Conservation (phyloP, 345 rosid species). For the Litchi chinensis region DNA sequence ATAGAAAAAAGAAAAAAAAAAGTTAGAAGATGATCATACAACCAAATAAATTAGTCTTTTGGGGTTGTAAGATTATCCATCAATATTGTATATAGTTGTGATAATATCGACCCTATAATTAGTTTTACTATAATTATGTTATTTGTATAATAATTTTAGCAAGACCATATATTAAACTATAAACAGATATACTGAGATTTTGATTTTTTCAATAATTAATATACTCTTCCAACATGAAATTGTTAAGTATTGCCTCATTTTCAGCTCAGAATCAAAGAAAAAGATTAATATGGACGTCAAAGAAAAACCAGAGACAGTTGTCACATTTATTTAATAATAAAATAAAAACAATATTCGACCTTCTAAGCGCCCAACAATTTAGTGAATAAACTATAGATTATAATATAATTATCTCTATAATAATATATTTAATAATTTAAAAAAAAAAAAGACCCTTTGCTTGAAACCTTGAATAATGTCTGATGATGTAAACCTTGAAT, state of each 20-base stretch:
- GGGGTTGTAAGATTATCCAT: too few relatives aligned
- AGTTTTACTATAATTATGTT: too few relatives aligned
- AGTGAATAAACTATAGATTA: neutral
- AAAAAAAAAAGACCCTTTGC: neutral
- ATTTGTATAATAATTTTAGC: too few relatives aligned
- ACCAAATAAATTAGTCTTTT: too few relatives aligned
- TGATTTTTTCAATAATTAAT: neutral
- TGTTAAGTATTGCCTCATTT: slow-evolving; percentile 14
- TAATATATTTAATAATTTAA: neutral
- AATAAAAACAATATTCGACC: neutral
- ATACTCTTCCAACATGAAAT: slow-evolving; percentile 6
- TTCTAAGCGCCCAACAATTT: neutral
- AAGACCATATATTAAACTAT: too few relatives aligned
- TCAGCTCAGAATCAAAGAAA: neutral
- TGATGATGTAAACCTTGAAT: neutral
- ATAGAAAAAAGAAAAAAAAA: too few relatives aligned
- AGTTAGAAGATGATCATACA: too few relatives aligned
- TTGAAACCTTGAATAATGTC: slow-evolving; percentile 8
- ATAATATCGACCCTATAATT: too few relatives aligned
- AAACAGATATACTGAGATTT: too few relatives aligned
- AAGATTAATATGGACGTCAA: slow-evolving; percentile 6
- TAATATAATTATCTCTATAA: too few relatives aligned
- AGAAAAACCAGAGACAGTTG: neutral
- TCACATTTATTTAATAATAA: neutral
- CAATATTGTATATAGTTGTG: too few relatives aligned